Evolutionary conservation across 2,329 filamentous ascomycete species (phyloP).

Genomic region (Claviceps digitariae): DNA sequence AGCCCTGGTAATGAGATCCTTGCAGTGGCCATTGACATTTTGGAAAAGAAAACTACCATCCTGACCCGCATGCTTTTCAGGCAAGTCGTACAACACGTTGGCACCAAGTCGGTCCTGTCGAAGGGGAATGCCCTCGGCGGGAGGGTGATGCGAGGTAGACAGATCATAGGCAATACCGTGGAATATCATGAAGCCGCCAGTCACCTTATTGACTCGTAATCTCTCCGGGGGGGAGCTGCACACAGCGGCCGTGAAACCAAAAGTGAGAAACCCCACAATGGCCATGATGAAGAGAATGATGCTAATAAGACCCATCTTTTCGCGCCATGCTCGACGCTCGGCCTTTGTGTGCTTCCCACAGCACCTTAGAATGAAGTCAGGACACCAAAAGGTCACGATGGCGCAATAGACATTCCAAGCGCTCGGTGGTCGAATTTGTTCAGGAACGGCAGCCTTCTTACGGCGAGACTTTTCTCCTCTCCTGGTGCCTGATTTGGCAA

Average conservation of each 20-base stretch:
- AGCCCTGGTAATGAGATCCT: conserved; percentile 67
- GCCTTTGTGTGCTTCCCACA: conserved; percentile 76
- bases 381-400: conserved; percentile 88
- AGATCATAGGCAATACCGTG: conserved; percentile 86
- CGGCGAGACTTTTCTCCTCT: conserved; percentile 25
- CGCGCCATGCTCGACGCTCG: conserved; percentile 86
- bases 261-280: conserved; percentile 88
- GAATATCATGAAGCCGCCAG: conserved; percentile 82
- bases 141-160: conserved; percentile 60
- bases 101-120: conserved; percentile 34
- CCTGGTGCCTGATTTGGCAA: conserved; percentile 36
- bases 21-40: conserved; percentile 95
- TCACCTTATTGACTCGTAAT: conserved; percentile 71
- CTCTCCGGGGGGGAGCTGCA: conserved; percentile 61
- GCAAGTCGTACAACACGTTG: conserved; percentile 81
- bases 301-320: conserved; percentile 95
- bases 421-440: conserved; percentile 65
- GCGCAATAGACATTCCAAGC: conserved; percentile 94
- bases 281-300: conserved; percentile 80
- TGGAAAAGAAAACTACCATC: conserved; percentile 97
- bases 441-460: conserved; percentile 38
- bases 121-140: conserved; percentile 61
- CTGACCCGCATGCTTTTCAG: conserved; percentile 67
- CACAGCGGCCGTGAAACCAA: conserved; percentile 84
- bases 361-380: conserved; percentile 69